Base-by-base conservation (phyloP, 306 rosid genomes). In the Vigna reflexopilosa region DNA sequence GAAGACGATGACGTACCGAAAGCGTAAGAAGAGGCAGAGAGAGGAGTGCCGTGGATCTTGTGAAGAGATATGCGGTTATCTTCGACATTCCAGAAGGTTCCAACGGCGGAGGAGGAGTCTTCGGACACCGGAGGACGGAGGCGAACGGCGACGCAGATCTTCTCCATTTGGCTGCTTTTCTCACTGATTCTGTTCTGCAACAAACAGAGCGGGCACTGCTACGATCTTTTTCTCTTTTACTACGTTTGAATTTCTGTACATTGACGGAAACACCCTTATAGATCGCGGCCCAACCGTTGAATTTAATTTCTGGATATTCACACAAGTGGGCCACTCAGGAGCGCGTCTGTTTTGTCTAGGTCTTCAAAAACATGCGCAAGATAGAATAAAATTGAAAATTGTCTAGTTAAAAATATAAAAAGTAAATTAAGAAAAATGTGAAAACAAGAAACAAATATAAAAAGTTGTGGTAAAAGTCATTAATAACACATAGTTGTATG, bases 11-110 rank as follows among this genome's bases (percentile, higher is more conserved):
- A 64, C 0, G 30, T 85, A 93, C 99, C 99, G 68, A 96, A 96
- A 78, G 97, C 89, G 75, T 88, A 90, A 45, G 97, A 93, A 70
- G 80, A 54, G 19, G 89, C 83, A 20, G 99, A 88, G 75, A 87
- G 58, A 0, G 98, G 98, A 32, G 97, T 91, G 83, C 93, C 99
- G 19, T 88, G 99, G 72, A 83, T 65, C 80, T 75, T 88, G 85
- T 93, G 97, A 70, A 95, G 99, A 55, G 97, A 89, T 82, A 95
- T 83, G 70, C 98, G 93, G 80, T 93, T 93, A 70, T 92, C 90
- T 78, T 95, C 97, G 17, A 93, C 85, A 82, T 87, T 95, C 98
- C 98, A 93, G 87, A 85, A 81, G 28, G 86, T 82, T 81, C 94
- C 97, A 4, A 6, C 11, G 87, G 61, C 16, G 20, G 78, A 28